phyloP scores from a whole-genome alignment of 192 early-diverging fungal species.

The Rhizoclosmatium sp. region DNA sequence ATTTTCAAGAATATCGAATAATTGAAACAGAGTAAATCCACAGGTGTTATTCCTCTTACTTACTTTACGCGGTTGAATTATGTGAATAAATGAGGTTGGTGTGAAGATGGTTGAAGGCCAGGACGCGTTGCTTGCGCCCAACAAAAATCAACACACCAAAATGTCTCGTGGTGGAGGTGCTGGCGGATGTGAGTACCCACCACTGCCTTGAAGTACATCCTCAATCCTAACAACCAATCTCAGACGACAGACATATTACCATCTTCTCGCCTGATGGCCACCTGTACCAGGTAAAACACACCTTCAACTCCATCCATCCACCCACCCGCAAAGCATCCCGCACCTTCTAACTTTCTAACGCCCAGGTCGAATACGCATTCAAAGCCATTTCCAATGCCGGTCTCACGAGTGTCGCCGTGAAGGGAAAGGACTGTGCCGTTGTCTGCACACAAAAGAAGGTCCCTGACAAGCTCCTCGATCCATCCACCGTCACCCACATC shows the following conservation, averaged over 20 bases:
- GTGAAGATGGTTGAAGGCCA: too few relatives aligned
- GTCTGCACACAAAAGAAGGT: slow-evolving; percentile 98
- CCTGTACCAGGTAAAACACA: slow-evolving; percentile 90
- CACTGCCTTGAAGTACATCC: background rate
- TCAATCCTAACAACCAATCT: background rate
- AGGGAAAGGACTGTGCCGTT: slow-evolving; percentile 94
- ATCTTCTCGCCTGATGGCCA: slow-evolving; percentile 99
- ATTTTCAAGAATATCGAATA: too few relatives aligned
- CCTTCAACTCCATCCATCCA: background rate
- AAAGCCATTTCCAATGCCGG: slow-evolving; percentile 99
- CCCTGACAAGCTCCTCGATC: slow-evolving; percentile 96
- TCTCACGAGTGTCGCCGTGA: slow-evolving; percentile 93
- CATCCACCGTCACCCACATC: slow-evolving; percentile 90
- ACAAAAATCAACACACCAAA: background rate
- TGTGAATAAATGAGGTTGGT: too few relatives aligned
- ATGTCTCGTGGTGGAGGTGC: slow-evolving; percentile 24
- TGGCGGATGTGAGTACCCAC: slow-evolving; percentile 5
- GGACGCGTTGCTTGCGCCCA: slow-evolving; percentile 6
- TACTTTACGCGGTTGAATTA: too few relatives aligned
- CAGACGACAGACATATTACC: slow-evolving; percentile 98
- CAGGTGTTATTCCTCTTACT: too few relatives aligned
- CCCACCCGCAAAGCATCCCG: slow-evolving; percentile 3
- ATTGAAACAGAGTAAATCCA: too few relatives aligned
- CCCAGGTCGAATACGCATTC: slow-evolving; percentile 93
- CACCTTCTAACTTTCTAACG: background rate